phyloP scores from a whole-genome alignment of 306 rosid genomes.

The Corylus heterophylla region DNA sequence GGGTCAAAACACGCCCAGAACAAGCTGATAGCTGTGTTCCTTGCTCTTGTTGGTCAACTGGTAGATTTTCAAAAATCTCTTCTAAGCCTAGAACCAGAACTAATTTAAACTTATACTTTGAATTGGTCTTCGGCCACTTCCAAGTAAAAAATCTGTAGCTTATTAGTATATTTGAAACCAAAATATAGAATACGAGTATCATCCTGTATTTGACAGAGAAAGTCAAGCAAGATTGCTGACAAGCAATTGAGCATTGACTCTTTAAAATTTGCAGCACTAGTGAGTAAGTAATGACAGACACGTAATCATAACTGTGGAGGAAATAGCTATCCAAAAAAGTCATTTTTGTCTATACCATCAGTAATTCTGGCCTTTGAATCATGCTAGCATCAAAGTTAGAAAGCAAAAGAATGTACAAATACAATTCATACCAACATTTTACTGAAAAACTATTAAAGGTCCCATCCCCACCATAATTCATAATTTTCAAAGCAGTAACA shows the following conservation, averaged over 20 bases:
- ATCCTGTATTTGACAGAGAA: background rate
- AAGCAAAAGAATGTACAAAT: background rate
- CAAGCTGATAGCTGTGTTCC: background rate
- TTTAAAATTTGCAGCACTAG: background rate
- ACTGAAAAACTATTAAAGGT: background rate
- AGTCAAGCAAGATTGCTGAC: background rate
- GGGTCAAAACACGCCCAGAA: background rate
- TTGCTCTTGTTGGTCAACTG: background rate
- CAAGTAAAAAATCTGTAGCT: background rate
- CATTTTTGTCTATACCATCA: background rate
- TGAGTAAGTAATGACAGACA: background rate
- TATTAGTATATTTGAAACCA: background rate
- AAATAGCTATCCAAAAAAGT: background rate
- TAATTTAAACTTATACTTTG: background rate
- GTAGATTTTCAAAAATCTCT: background rate
- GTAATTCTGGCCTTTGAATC: background rate
- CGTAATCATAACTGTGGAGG: background rate
- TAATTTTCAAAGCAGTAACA: constrained; percentile 8
- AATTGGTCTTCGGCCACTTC: background rate
- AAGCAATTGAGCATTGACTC: background rate
- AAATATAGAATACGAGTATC: background rate
- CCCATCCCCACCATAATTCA: background rate
- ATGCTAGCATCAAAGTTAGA: background rate
- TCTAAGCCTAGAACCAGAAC: background rate
- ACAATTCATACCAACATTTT: background rate